These are phyloP conservation scores for Pisolithus thermaeus DNA, from an alignment of 1,284 basidiomycete genomes.

Conservation along the genomic window DNA sequence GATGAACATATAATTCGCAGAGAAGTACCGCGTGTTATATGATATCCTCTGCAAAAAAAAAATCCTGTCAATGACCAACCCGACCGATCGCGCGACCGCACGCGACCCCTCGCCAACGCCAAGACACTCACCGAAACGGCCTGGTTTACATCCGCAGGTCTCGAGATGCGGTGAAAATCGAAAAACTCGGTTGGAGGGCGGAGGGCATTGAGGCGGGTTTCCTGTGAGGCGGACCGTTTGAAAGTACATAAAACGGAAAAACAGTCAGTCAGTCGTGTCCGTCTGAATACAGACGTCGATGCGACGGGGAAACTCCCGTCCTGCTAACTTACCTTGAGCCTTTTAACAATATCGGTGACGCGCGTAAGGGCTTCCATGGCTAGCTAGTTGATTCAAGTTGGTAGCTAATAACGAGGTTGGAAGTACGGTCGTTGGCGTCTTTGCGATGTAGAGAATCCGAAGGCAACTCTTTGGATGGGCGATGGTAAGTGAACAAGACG, in stretches of 20 bases:
- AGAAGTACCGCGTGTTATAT: constrained; percentile 93
- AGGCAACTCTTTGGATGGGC: too few species aligned
- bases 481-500: too few species aligned
- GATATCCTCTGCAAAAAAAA: constrained; percentile 66
- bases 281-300: too few species aligned
- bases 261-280: not conserved
- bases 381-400: not conserved
- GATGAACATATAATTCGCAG: constrained; percentile 87
- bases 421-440: too few species aligned
- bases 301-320: too few species aligned
- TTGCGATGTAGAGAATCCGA: too few species aligned
- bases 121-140: constrained; percentile 55
- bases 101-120: not conserved
- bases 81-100: not conserved
- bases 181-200: constrained; percentile 82
- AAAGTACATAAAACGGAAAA: not conserved
- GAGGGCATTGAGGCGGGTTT: constrained; percentile 79
- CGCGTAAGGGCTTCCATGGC: constrained; percentile 58
- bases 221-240: constrained; percentile 36
- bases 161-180: constrained; percentile 82
- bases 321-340: constrained; percentile 53
- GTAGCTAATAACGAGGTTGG: not conserved
- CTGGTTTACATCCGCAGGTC: constrained; percentile 68
- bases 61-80: not conserved
- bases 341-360: constrained; percentile 64